Percentiles rank a stretch among this genome's conserved stretches.
Evolutionary conservation across 2,329 filamentous ascomycete species (phyloP).

Genomic region (Falciphora oryzae): DNA sequence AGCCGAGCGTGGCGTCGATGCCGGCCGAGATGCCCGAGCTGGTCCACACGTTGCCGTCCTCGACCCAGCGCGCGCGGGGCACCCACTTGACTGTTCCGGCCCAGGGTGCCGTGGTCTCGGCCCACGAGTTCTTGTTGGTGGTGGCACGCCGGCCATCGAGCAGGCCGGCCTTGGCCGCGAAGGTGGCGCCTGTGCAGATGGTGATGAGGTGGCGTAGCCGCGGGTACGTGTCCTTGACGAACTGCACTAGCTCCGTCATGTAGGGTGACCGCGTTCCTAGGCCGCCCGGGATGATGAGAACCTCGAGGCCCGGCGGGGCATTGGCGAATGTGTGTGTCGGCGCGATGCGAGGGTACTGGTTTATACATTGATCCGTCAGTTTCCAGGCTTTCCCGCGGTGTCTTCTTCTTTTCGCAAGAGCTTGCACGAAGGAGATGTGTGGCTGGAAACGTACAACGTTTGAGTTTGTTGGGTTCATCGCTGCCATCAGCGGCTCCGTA

Average conservation of each 20-base stretch:
- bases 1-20: slow-evolving; percentile 15
- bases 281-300: slow-evolving; percentile 63
- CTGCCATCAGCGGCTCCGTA: slow-evolving; percentile 21
- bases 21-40: slow-evolving; percentile 43
- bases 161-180: slow-evolving; percentile 53
- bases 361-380: neutral
- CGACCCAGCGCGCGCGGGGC: slow-evolving; percentile 55
- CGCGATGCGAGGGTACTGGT: slow-evolving; percentile 10
- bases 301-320: slow-evolving; percentile 46
- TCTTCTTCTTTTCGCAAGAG: no score
- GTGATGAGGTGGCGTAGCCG: slow-evolving; percentile 52
- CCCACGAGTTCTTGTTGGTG: slow-evolving; percentile 58
- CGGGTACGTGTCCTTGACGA: slow-evolving; percentile 39
- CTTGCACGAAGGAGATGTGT: slow-evolving; percentile 20
- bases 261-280: slow-evolving; percentile 37
- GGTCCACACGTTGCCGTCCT: slow-evolving; percentile 62
- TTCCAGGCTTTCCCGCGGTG: neutral
- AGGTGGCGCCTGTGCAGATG: slow-evolving; percentile 59
- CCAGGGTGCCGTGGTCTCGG: neutral
- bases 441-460: slow-evolving; percentile 25
- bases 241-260: slow-evolving; percentile 24
- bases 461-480: slow-evolving; percentile 28
- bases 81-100: slow-evolving; percentile 54
- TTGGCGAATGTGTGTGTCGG: slow-evolving; percentile 47
- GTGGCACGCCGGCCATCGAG: slow-evolving; percentile 57